phyloP scores from a whole-genome alignment of 1,284 basidiomycete species.

The Sanghuangporus sanghuang region DNA sequence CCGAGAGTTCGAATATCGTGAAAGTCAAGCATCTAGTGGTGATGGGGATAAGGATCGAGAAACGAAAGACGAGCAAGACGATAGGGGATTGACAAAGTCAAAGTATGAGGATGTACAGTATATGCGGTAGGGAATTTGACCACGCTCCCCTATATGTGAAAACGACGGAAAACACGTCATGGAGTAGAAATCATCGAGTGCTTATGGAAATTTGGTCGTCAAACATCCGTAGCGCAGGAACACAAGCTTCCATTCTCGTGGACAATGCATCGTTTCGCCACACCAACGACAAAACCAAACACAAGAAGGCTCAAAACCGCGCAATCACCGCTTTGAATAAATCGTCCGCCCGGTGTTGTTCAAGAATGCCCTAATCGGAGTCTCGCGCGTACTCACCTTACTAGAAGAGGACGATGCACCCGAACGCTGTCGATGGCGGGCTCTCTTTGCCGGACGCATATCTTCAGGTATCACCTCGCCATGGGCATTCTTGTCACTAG shows the following conservation, averaged over 20 bases:
- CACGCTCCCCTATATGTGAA: background rate
- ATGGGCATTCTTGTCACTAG: too few relatives aligned
- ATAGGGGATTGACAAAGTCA: background rate
- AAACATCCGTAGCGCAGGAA: too few relatives aligned
- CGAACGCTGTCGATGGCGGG: background rate
- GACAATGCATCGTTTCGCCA: too few relatives aligned
- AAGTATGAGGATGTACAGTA: background rate
- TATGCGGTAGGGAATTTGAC: background rate
- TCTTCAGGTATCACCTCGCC: background rate
- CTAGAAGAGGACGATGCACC: background rate
- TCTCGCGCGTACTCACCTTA: background rate
- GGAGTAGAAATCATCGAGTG: too few relatives aligned
- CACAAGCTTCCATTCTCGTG: too few relatives aligned
- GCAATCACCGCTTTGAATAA: conserved; percentile 11
- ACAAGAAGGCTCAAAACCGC: background rate
- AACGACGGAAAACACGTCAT: too few relatives aligned
- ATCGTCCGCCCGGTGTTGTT: conserved; percentile 17
- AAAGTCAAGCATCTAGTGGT: background rate
- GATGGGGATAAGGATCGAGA: background rate
- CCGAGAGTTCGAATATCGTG: too few relatives aligned
- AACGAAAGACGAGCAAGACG: background rate
- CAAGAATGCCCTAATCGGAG: background rate
- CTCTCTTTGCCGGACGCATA: background rate
- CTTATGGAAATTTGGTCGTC: too few relatives aligned
- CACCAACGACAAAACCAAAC: too few relatives aligned